phyloP scores from a whole-genome alignment of 225 moss, liverwort and hornwort species.

The Rhytidiadelphus loreus region DNA sequence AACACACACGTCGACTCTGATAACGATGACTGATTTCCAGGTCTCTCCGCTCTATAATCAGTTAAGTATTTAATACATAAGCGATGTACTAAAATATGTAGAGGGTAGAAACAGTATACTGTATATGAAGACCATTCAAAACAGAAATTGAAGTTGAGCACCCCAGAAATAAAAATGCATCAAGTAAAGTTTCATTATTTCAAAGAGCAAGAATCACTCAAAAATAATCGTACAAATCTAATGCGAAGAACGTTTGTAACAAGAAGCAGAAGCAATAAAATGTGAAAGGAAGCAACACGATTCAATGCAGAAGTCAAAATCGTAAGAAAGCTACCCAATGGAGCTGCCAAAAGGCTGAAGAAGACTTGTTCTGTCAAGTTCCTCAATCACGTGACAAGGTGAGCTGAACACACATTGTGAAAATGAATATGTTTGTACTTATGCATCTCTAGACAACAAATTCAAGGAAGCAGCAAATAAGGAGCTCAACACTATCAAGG shows the following conservation, averaged over 20 bases:
- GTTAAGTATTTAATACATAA: background rate
- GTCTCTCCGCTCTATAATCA: background rate
- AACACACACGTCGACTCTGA: background rate
- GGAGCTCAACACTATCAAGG: background rate
- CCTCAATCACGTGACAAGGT: conserved; percentile 67
- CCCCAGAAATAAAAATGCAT: background rate
- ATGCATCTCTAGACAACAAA: background rate
- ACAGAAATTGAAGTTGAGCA: background rate
- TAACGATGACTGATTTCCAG: background rate
- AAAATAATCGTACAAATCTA: background rate
- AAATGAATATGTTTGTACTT: background rate
- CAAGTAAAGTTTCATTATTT: background rate
- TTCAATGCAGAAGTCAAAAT: background rate
- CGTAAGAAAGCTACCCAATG: conserved; percentile 33
- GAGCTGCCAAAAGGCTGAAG: conserved; percentile 71
- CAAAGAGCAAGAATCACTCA: background rate
- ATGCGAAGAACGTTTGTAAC: background rate
- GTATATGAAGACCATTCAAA: background rate
- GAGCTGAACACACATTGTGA: conserved; percentile 42
- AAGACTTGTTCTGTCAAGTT: conserved; percentile 73
- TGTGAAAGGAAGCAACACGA: background rate
- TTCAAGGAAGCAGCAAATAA: background rate
- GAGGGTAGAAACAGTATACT: background rate
- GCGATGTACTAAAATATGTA: background rate
- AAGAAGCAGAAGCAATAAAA: background rate